Evolutionary conservation across 257 asterid species (phyloP).

Genomic region (Echites panduratus): DNA sequence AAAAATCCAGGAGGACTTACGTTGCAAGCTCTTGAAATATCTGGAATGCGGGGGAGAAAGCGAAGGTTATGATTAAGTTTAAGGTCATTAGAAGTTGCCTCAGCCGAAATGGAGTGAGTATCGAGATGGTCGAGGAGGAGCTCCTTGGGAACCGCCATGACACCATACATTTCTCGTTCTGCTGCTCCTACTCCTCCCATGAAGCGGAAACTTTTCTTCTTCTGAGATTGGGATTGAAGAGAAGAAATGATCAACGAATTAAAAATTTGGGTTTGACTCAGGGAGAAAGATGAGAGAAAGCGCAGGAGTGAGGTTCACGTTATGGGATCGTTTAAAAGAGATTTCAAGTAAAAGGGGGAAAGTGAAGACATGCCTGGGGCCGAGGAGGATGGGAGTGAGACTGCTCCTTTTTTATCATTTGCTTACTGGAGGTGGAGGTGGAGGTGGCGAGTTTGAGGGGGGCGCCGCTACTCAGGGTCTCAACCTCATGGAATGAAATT

Average conservation of each 20-base stretch:
- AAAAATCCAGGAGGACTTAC: neutral
- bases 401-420: neutral
- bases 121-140: constrained; percentile 10
- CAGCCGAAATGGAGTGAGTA: neutral
- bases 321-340: too few relatives aligned
- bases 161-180: constrained; percentile 29
- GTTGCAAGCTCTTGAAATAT: neutral
- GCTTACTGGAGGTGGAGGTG: neutral
- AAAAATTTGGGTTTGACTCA: neutral
- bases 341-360: neutral
- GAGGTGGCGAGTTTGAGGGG: too few relatives aligned
- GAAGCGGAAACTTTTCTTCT: constrained; percentile 36
- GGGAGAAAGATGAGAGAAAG: too few relatives aligned
- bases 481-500: too few relatives aligned
- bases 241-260: constrained; percentile 8
- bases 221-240: constrained; percentile 46
- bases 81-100: neutral
- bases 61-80: neutral
- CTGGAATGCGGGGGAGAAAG: neutral
- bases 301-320: neutral
- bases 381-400: neutral
- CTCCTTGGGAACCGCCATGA: constrained; percentile 42
- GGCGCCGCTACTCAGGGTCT: neutral
- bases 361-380: constrained; percentile 4
- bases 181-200: constrained; percentile 25